Conservation (phyloP, 2,329 filamentous ascomycete genomes). For the Fusarium tupiense region DNA sequence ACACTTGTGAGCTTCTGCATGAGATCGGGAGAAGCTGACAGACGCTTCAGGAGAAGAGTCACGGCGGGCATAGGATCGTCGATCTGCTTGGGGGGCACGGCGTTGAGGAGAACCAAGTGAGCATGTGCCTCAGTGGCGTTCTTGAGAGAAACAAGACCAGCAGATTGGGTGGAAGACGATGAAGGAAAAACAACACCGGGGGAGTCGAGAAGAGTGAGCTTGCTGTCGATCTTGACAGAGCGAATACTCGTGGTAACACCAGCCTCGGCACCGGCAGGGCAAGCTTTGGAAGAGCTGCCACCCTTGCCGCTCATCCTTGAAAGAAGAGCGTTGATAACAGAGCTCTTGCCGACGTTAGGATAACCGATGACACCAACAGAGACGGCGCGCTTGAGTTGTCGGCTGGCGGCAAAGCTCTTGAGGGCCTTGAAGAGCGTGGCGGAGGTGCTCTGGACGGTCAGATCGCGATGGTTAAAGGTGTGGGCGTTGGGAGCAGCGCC, state of each 20-base stretch:
- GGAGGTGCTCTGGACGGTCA: slow-evolving; percentile 87
- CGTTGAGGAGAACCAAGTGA: slow-evolving; percentile 87
- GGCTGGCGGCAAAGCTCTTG: slow-evolving; percentile 85
- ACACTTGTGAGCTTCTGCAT: slow-evolving; percentile 82
- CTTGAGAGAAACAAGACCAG: slow-evolving; percentile 62
- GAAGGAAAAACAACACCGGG: slow-evolving; percentile 95
- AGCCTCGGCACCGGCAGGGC: slow-evolving; percentile 89
- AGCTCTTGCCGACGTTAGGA: slow-evolving; percentile 96
- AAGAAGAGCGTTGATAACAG: slow-evolving; percentile 92
- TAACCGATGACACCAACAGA: slow-evolving; percentile 95
- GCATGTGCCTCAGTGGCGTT: slow-evolving; percentile 79
- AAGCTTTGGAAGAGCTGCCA: slow-evolving; percentile 67
- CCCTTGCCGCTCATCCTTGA: slow-evolving; percentile 76
- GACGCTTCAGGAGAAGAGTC: slow-evolving; percentile 80
- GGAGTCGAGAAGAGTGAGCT: slow-evolving; percentile 91
- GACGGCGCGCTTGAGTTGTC: slow-evolving; percentile 87
- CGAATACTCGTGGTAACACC: slow-evolving; percentile 91
- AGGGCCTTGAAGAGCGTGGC: slow-evolving; percentile 86
- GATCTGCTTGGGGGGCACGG: slow-evolving; percentile 92
- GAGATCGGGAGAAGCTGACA: slow-evolving; percentile 77
- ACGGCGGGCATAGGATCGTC: slow-evolving; percentile 92
- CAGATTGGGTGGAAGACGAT: slow-evolving; percentile 53
- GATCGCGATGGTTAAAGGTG: slow-evolving; percentile 90
- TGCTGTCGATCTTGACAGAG: slow-evolving; percentile 93
- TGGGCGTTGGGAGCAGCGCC: slow-evolving; percentile 85